A percentile compares a stretch with the other conserved stretches of the same genome.
These are phyloP conservation scores for Rhytidiadelphus loreus DNA, from an alignment of 225 moss, liverwort and hornwort genomes.

Conservation along the genomic window DNA sequence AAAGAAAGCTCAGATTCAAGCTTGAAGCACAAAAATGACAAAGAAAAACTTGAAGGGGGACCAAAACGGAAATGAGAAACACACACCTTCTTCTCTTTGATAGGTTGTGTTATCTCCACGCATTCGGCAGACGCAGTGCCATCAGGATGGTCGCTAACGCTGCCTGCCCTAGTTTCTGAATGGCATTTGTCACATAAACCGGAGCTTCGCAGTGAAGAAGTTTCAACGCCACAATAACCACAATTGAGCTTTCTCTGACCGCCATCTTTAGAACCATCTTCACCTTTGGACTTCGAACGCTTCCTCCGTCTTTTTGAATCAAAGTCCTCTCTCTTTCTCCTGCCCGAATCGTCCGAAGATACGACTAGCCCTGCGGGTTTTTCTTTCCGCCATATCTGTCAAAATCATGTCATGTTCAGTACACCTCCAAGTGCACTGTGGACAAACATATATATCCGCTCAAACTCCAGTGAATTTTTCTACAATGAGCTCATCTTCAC, in stretches of 20 bases:
- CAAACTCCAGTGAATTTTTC: not conserved
- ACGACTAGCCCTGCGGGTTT: slow-evolving; percentile 16
- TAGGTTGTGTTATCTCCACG: slow-evolving; percentile 9
- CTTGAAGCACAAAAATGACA: not conserved
- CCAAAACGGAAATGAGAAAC: not conserved
- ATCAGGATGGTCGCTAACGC: slow-evolving; percentile 15
- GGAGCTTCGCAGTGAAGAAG: slow-evolving; percentile 20
- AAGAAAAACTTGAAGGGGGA: not conserved
- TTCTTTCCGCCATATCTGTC: slow-evolving; percentile 51
- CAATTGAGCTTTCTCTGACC: slow-evolving; percentile 35
- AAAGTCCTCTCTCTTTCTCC: slow-evolving; percentile 64
- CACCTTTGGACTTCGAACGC: slow-evolving; percentile 39
- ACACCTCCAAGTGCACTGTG: not conserved
- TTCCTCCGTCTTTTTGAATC: slow-evolving; percentile 41
- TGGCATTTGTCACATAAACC: slow-evolving; percentile 51
- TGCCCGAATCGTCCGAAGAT: slow-evolving; percentile 29
- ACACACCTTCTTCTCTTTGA: slow-evolving; percentile 29
- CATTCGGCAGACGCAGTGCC: slow-evolving; percentile 8
- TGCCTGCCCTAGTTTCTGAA: slow-evolving; percentile 31
- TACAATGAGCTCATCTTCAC: not conserved
- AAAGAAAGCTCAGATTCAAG: not conserved
- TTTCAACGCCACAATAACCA: slow-evolving; percentile 44
- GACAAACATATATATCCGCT: not conserved
- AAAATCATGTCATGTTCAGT: not conserved
- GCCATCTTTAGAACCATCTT: slow-evolving; percentile 18